Evolutionary conservation across 2,329 filamentous ascomycete species (phyloP).

Genomic region (Fusarium duplospermum): DNA sequence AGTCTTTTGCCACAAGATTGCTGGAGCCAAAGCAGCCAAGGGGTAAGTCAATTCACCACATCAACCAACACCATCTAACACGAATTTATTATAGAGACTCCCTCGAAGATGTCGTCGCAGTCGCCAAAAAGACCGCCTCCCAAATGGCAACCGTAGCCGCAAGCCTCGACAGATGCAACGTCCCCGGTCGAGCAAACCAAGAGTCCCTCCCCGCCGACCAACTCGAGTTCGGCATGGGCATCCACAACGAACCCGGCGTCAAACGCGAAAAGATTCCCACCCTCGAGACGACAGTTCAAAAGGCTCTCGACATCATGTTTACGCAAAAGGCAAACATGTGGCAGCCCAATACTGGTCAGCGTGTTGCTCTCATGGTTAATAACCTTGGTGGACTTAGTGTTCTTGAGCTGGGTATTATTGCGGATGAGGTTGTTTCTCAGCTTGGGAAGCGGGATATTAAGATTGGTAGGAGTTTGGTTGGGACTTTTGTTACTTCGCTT

Average conservation of each 20-base stretch:
- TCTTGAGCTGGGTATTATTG: conserved; percentile 39
- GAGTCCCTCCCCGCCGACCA: conserved; percentile 33
- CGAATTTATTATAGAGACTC: conserved; percentile 11
- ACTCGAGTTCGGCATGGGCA: conserved; percentile 43
- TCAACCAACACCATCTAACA: conserved; percentile 6
- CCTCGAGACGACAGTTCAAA: conserved; percentile 32
- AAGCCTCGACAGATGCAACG: conserved; percentile 40
- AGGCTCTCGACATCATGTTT: conserved; percentile 38
- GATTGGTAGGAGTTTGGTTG: conserved; percentile 35
- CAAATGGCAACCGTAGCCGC: conserved; percentile 43
- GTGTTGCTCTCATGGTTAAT: conserved; percentile 39
- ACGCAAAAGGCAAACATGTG: conserved; percentile 38
- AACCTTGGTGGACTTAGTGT: conserved; percentile 41
- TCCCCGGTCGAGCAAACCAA: conserved; percentile 36
- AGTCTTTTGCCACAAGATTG: conserved; percentile 42
- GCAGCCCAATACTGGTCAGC: conserved; percentile 31
- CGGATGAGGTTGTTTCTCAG: conserved; percentile 39
- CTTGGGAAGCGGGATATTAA: conserved; percentile 7
- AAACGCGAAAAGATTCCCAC: conserved; percentile 29
- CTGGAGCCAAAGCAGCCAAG: conserved; percentile 38
- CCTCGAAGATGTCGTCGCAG: conserved; percentile 31
- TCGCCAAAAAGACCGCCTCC: conserved; percentile 33
- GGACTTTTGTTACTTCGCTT: conserved; percentile 40
- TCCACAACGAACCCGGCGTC: conserved; percentile 44
- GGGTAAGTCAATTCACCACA: conserved; percentile 16